These are phyloP conservation scores for Leptosphaerulina australis DNA, from an alignment of 2,329 filamentous ascomycete genomes.

Conservation along the genomic window DNA sequence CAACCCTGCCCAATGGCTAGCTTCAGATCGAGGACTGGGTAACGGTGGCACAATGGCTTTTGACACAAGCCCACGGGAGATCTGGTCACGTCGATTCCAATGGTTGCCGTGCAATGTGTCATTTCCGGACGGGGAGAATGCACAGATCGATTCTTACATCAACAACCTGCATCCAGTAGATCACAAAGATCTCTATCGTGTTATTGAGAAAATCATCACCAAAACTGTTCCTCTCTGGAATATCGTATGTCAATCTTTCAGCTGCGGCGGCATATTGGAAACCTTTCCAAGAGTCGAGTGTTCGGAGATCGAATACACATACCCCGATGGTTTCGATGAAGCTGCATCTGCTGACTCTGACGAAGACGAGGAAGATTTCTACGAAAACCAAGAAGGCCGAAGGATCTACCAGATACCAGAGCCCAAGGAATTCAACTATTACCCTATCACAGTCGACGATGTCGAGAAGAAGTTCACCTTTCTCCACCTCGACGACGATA, in stretches of 20 bases:
- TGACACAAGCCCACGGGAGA: neutral
- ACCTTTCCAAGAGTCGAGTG: slow-evolving; percentile 1
- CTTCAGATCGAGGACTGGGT: too few species aligned
- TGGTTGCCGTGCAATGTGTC: slow-evolving; percentile 58
- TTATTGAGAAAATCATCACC: slow-evolving; percentile 29
- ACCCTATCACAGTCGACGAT: neutral
- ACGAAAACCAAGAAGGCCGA: neutral
- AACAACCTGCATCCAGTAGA: slow-evolving; percentile 59
- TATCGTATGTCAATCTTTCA: slow-evolving; percentile 4
- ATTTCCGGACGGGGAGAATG: slow-evolving; percentile 40
- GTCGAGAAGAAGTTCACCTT: slow-evolving; percentile 13
- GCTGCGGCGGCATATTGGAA: neutral
- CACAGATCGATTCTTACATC: slow-evolving; percentile 54
- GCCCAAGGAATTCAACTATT: neutral
- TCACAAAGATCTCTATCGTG: slow-evolving; percentile 21
- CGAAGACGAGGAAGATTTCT: slow-evolving; percentile 1
- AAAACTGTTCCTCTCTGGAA: slow-evolving; percentile 27
- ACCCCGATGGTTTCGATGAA: slow-evolving; percentile 1
- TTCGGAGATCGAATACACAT: neutral
- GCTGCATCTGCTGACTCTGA: neutral
- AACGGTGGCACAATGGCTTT: too few species aligned
- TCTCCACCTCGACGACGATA: neutral
- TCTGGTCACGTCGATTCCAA: slow-evolving; percentile 50
- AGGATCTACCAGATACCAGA: slow-evolving; percentile 9
- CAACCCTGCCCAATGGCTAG: too few species aligned